These are phyloP conservation scores for Globisporangium lucens DNA, from an alignment of 352 stramenopile species.

Conservation along the genomic window DNA sequence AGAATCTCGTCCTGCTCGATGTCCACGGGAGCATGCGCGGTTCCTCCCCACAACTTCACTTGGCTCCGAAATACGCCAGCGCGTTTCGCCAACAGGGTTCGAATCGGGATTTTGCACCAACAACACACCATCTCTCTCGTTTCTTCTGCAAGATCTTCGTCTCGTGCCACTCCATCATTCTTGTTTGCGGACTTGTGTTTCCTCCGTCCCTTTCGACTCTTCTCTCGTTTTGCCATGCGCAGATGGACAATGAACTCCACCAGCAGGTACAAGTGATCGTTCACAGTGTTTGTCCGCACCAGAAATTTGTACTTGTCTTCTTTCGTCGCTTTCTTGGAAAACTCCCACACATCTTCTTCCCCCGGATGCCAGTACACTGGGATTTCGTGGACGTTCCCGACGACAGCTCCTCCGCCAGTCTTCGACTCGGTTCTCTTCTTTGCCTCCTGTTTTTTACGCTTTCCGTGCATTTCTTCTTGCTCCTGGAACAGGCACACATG, in stretches of 20 bases:
- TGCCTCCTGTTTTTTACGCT: conserved; percentile 11
- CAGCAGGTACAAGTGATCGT: conserved; percentile 62
- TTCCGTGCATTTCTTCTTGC: conserved; percentile 27
- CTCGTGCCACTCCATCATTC: background rate
- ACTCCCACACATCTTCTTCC: conserved; percentile 82
- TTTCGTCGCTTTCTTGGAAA: conserved; percentile 74
- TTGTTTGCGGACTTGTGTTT: conserved; percentile 5
- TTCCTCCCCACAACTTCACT: conserved; percentile 64
- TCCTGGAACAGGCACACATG: conserved; percentile 78
- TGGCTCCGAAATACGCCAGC: conserved; percentile 45
- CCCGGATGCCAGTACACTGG: conserved; percentile 64
- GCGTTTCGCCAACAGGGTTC: conserved; percentile 43
- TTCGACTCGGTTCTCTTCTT: conserved; percentile 13
- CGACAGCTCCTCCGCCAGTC: conserved; percentile 32
- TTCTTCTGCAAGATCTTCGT: conserved; percentile 11
- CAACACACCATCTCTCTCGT: conserved; percentile 69
- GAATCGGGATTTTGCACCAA: conserved; percentile 75
- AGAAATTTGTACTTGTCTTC: conserved; percentile 84
- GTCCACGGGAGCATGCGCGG: conserved; percentile 56
- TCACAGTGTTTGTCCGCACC: conserved; percentile 65
- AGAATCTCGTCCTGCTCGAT: conserved; percentile 76
- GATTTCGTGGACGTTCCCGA: conserved; percentile 79
- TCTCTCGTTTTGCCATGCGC: conserved; percentile 25
- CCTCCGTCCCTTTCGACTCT: conserved; percentile 21
- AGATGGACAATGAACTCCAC: conserved; percentile 78